Evolutionary conservation across 805 yeast species (phyloP).

Genomic region (Myxozyma monticola): DNA sequence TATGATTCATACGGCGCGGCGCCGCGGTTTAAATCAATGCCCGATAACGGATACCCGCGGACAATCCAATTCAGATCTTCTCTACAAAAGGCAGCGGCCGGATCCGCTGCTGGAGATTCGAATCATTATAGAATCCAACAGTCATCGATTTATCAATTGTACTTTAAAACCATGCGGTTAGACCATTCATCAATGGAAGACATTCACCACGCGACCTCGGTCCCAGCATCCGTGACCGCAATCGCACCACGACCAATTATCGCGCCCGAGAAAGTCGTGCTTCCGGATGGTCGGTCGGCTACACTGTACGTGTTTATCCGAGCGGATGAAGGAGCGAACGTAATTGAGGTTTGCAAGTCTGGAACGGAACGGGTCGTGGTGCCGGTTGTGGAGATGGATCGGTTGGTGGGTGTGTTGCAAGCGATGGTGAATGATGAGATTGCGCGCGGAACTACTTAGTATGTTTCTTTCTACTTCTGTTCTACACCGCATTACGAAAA

Average conservation of each 20-base stretch:
- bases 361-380: not conserved
- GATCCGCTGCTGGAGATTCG: too few species aligned
- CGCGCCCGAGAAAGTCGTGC: slow-evolving; percentile 7
- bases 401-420: slow-evolving; percentile 1
- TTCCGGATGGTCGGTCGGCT: slow-evolving; percentile 19
- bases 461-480: not conserved
- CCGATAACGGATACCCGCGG: too few species aligned
- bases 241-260: not conserved
- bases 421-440: slow-evolving; percentile 62
- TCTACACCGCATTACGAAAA: not conserved
- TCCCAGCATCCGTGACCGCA: not conserved
- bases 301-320: slow-evolving; percentile 18
- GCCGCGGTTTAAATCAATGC: too few species aligned
- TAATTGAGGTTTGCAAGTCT: slow-evolving; percentile 7
- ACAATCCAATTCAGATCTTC: too few species aligned
- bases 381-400: not conserved
- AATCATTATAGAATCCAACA: too few species aligned
- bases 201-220: not conserved
- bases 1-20: too few species aligned
- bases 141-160: too few species aligned
- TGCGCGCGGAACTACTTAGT: slow-evolving; percentile 70
- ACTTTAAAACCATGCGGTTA: too few species aligned
- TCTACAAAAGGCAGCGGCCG: too few species aligned
- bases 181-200: slow-evolving; percentile 11
- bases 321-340: slow-evolving; percentile 1